Evolutionary conservation across 1,139 yeast genomes (phyloP).

Genomic region (Chernovozyma sophiae-reginae): DNA sequence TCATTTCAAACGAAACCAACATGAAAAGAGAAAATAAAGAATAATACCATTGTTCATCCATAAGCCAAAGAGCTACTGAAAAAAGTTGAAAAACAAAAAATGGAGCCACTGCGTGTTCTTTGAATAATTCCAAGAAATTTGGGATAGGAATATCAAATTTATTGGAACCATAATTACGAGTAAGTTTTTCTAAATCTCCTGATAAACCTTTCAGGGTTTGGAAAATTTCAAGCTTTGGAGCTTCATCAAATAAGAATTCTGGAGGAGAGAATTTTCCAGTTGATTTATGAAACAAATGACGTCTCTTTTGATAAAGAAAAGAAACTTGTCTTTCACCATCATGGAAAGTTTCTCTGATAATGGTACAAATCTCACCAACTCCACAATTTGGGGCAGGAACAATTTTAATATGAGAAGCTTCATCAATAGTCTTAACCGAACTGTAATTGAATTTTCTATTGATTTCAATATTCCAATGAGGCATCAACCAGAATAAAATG

Average conservation of each 20-base stretch:
- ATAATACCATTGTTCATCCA: constrained; percentile 97
- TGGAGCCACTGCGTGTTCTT: constrained; percentile 98
- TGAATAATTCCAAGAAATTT: constrained; percentile 81
- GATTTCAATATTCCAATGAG: constrained; percentile 87
- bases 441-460: constrained; percentile 68
- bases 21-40: constrained; percentile 88
- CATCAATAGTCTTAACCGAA: constrained; percentile 45
- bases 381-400: constrained; percentile 87
- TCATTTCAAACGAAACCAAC: constrained; percentile 89
- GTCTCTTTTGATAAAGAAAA: constrained; percentile 87
- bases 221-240: constrained; percentile 55
- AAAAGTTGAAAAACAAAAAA: constrained; percentile 94
- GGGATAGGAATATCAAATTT: constrained; percentile 94
- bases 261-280: constrained; percentile 72
- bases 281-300: constrained; percentile 66
- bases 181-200: constrained; percentile 52
- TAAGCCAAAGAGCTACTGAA: constrained; percentile 92
- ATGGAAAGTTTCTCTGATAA: constrained; percentile 53
- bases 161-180: constrained; percentile 75
- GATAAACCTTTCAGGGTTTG: constrained; percentile 61
- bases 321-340: constrained; percentile 64
- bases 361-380: constrained; percentile 70
- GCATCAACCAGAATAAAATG: constrained; percentile 78
- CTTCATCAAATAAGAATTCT: constrained; percentile 63
- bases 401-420: constrained; percentile 70